phyloP scores from a whole-genome alignment of 2,329 filamentous ascomycete species.

The Nemania sp. region DNA sequence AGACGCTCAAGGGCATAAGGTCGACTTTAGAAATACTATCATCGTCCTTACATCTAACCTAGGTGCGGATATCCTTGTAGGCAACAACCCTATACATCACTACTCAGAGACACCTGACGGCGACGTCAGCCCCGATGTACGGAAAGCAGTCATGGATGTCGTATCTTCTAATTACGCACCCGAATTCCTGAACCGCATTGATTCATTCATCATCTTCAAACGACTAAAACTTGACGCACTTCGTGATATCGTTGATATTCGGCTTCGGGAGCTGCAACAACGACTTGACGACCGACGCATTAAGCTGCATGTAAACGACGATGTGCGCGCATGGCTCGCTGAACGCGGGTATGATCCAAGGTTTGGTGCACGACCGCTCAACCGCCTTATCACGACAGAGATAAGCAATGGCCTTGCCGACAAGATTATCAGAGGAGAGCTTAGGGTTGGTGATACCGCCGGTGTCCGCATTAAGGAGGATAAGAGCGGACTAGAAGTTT shows the following conservation, averaged over 20 bases:
- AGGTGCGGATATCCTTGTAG: slow-evolving; percentile 90
- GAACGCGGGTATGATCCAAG: slow-evolving; percentile 90
- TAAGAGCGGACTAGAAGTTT: slow-evolving; percentile 67
- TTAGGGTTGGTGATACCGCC: slow-evolving; percentile 81
- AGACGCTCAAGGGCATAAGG: slow-evolving; percentile 93
- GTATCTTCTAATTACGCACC: slow-evolving; percentile 82
- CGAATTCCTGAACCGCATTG: slow-evolving; percentile 95
- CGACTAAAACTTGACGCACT: slow-evolving; percentile 82
- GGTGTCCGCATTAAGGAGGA: slow-evolving; percentile 75
- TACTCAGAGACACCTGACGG: slow-evolving; percentile 73
- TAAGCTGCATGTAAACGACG: slow-evolving; percentile 74
- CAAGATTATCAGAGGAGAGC: slow-evolving; percentile 87
- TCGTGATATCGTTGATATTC: slow-evolving; percentile 93
- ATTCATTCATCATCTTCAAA: slow-evolving; percentile 97
- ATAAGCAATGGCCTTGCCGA: slow-evolving; percentile 91
- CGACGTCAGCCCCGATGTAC: slow-evolving; percentile 78
- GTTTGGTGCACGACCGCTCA: slow-evolving; percentile 90
- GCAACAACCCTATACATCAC: slow-evolving; percentile 73
- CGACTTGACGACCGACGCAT: slow-evolving; percentile 90
- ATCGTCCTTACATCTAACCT: slow-evolving; percentile 97
- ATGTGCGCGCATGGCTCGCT: slow-evolving; percentile 87
- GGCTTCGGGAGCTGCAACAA: slow-evolving; percentile 83
- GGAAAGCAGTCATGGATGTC: slow-evolving; percentile 87
- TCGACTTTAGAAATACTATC: slow-evolving; percentile 96
- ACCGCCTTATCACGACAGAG: slow-evolving; percentile 89